Conservation (phyloP, 1,139 yeast species). For the Protomyces inouyei region DNA sequence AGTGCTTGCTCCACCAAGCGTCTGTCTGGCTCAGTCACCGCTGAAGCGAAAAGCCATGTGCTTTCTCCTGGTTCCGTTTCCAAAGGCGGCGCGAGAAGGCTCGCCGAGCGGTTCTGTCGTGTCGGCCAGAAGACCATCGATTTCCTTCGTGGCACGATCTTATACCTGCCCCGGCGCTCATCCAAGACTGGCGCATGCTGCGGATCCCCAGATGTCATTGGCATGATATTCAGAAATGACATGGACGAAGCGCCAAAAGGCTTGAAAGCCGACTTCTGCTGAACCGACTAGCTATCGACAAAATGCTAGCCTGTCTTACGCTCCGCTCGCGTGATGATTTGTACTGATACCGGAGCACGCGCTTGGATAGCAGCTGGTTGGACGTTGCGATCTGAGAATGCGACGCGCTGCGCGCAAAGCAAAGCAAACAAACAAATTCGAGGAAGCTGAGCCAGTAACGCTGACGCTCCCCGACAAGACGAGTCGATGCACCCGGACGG, state of each 20-base stretch:
- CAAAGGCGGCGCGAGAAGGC: neutral
- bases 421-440: too few species aligned
- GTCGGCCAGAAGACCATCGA: constrained; percentile 26
- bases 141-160: constrained; percentile 21
- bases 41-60: constrained; percentile 18
- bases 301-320: neutral
- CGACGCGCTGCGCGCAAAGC: too few species aligned
- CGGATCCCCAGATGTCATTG: constrained; percentile 27
- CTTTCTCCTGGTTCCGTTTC: neutral
- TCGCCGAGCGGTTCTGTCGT: neutral
- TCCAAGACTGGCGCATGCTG: neutral
- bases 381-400: too few species aligned
- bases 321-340: neutral
- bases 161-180: constrained; percentile 16
- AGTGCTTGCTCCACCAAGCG: constrained; percentile 6
- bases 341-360: too few species aligned
- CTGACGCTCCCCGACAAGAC: too few species aligned
- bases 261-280: too few species aligned
- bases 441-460: too few species aligned
- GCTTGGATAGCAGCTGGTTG: too few species aligned
- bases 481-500: too few species aligned
- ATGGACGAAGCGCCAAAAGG: constrained; percentile 3
- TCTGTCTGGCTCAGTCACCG: constrained; percentile 12
- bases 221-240: constrained; percentile 29
- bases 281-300: too few species aligned